Evolutionary conservation across 495 filamentous ascomycete species (phyloP).

Genomic region (Copromyces sp.): DNA sequence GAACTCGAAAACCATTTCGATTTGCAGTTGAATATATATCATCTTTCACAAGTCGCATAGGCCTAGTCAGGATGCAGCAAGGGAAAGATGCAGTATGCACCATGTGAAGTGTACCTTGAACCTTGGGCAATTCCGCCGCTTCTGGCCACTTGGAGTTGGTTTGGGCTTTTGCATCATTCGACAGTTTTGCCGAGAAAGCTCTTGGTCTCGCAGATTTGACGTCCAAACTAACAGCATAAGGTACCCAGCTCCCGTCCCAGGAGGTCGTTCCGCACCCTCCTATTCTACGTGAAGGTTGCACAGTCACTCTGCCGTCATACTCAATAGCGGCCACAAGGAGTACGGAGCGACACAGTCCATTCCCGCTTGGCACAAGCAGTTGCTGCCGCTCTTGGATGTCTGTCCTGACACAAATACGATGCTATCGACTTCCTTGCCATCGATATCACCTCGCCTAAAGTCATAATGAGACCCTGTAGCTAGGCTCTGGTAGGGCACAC

Average conservation of each 20-base stretch:
- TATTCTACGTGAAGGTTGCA: background rate
- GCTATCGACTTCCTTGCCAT: background rate
- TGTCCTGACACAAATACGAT: background rate
- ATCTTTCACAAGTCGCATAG: background rate
- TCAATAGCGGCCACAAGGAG: background rate
- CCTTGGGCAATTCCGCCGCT: background rate
- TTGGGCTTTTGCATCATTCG: background rate
- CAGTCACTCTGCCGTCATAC: background rate
- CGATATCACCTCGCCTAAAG: background rate
- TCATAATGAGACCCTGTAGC: background rate
- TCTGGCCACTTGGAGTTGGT: background rate
- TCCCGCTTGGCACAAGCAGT: background rate
- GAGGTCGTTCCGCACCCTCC: background rate
- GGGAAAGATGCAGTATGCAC: background rate
- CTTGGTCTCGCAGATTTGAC: background rate
- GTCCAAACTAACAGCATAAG: background rate
- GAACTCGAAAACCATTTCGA: background rate
- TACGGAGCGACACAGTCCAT: background rate
- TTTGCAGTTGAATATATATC: background rate
- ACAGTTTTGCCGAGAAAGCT: background rate
- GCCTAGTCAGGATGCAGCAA: background rate
- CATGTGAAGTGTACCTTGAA: background rate
- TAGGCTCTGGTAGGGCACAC: background rate
- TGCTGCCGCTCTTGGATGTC: background rate
- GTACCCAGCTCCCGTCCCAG: background rate